These are phyloP conservation scores for Mycena floridula DNA, from an alignment of 768 basidiomycete genomes.

Conservation along the genomic window DNA sequence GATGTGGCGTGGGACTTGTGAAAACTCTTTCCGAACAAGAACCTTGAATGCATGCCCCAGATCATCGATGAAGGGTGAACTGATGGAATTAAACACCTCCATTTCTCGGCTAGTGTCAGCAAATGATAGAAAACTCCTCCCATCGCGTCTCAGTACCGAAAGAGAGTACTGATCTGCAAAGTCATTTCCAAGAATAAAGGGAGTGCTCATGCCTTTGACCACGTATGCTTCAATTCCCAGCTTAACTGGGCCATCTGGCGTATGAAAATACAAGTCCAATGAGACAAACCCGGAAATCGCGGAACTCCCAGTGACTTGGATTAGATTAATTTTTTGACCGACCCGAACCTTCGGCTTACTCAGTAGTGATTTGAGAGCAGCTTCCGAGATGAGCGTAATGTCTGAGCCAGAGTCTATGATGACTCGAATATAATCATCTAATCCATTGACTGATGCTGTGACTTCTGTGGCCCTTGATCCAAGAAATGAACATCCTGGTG, in stretches of 20 bases:
- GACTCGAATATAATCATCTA: too few relatives aligned
- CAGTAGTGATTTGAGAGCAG: too few relatives aligned
- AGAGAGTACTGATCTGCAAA: constrained; percentile 17
- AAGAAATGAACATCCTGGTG: too few relatives aligned
- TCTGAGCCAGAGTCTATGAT: too few relatives aligned
- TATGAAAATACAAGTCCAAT: constrained; percentile 19
- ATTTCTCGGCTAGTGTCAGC: constrained; percentile 6
- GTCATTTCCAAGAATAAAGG: constrained; percentile 20
- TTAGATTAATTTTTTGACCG: too few relatives aligned
- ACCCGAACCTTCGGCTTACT: too few relatives aligned
- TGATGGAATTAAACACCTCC: background rate
- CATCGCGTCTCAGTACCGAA: constrained; percentile 16
- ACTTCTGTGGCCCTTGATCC: too few relatives aligned
- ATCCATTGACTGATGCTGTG: too few relatives aligned
- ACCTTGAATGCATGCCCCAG: constrained; percentile 2
- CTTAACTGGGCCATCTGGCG: constrained; percentile 15
- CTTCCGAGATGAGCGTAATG: too few relatives aligned
- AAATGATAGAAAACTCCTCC: constrained; percentile 8
- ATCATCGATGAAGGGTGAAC: background rate
- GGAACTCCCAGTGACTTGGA: too few relatives aligned
- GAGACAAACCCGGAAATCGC: constrained; percentile 20
- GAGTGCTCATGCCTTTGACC: constrained; percentile 22
- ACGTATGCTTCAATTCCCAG: too few relatives aligned
- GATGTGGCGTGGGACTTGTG: background rate
- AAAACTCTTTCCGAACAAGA: background rate